These are phyloP conservation scores for Cladophialophora chaetospira DNA, from an alignment of 2,329 filamentous ascomycete genomes.

Conservation along the genomic window DNA sequence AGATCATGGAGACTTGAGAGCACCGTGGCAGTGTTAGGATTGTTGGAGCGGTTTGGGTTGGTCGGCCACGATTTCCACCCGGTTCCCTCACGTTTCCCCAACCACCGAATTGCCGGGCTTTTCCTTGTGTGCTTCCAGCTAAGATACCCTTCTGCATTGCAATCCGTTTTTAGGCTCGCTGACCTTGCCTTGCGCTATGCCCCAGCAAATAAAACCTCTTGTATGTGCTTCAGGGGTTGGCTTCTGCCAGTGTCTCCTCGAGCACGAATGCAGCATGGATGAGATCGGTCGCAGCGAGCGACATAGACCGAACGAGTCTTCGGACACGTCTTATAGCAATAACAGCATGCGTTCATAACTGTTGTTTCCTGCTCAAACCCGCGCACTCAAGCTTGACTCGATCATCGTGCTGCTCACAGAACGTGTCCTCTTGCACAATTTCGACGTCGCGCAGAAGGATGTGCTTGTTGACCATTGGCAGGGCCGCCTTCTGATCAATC, in stretches of 20 bases:
- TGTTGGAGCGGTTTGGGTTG: not conserved
- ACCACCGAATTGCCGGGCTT: not conserved
- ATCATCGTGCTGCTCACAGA: not conserved
- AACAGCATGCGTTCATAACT: slow-evolving; percentile 8
- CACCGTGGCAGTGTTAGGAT: not conserved
- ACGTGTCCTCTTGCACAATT: not conserved
- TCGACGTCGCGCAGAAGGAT: not conserved
- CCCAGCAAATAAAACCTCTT: too few relatives aligned
- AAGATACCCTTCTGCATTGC: slow-evolving; percentile 18
- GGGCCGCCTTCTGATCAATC: slow-evolving; percentile 15
- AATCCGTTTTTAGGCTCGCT: slow-evolving; percentile 3
- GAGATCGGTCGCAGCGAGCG: not conserved
- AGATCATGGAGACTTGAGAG: slow-evolving; percentile 4
- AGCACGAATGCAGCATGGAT: not conserved
- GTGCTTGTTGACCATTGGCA: not conserved
- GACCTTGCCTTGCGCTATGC: not conserved
- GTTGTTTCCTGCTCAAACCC: not conserved
- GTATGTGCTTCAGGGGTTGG: too few relatives aligned
- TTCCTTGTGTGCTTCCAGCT: slow-evolving; percentile 1
- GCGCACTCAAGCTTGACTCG: too few relatives aligned
- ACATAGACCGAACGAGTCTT: not conserved
- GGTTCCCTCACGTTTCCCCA: not conserved
- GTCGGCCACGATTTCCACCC: not conserved
- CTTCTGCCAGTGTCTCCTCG: not conserved
- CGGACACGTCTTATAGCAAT: slow-evolving; percentile 17